Percentiles rank a stretch among this genome's conserved stretches.
Conservation (phyloP, 345 rosid genomes). For the Rhodamnia rubescens region DNA sequence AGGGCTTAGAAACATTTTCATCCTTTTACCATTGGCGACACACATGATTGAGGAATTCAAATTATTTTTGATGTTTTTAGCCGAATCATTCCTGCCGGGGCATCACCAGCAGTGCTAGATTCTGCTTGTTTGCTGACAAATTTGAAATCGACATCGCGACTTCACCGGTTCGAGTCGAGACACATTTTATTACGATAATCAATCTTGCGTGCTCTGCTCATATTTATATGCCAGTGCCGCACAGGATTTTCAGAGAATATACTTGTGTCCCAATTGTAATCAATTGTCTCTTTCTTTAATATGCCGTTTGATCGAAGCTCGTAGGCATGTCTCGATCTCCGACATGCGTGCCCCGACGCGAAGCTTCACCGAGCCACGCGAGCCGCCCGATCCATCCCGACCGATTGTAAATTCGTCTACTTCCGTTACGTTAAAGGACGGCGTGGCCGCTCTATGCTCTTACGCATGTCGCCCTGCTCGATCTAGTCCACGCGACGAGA, state of each 20-base stretch:
- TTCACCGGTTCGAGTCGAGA: too few relatives aligned
- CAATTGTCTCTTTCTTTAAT: too few relatives aligned
- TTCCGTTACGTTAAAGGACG: not conserved
- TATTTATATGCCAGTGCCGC: too few relatives aligned
- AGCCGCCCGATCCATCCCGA: slow-evolving; percentile 4
- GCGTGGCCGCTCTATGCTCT: fast-evolving
- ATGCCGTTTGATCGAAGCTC: not conserved
- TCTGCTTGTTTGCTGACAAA: not conserved
- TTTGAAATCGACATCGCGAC: not conserved
- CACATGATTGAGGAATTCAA: not conserved
- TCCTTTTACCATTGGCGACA: not conserved
- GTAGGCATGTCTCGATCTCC: not conserved
- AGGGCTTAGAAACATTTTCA: not conserved
- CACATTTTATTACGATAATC: too few relatives aligned
- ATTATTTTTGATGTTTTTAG: not conserved
- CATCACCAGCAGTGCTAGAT: not conserved
- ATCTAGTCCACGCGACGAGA: not conserved
- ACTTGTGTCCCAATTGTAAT: too few relatives aligned
- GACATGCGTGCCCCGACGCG: too few relatives aligned
- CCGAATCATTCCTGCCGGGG: not conserved
- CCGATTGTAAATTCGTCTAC: not conserved
- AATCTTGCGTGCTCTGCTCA: too few relatives aligned
- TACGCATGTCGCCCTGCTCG: not conserved
- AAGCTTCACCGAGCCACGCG: too few relatives aligned
- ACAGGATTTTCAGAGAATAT: too few relatives aligned